Evolutionary conservation across 805 yeast species (phyloP), one percentile per base, ranked within the genome.

Genomic region (Cyberlindnera euphorbiiphila): DNA sequence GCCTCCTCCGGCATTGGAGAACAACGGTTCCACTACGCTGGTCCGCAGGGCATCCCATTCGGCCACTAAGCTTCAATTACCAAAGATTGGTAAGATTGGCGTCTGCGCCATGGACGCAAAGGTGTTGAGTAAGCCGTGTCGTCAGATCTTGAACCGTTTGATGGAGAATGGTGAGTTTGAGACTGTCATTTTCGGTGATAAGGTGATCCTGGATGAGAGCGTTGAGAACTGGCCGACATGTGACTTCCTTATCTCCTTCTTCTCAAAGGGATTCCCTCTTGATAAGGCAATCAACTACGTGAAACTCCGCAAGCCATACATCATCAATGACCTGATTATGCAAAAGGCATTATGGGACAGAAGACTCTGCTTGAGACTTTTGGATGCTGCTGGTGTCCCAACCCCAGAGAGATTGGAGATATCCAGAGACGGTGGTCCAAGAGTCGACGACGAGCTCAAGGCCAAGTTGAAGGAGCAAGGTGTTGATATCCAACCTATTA

Each of bases 71-170:
- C 74, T 79, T 4, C 70, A 71, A 45, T 53, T 79, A 35, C 86
- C 85, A 4, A 78, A 73, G 47, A 77, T 89, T 46, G 98, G 98
- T 26, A 89, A 86, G 49, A 86, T 93, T 50, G 99, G 99, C 36
- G 96, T 93, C 2, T 93, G 99, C 65, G 99, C 99, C 9, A 89
- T 93, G 97, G 99, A 93, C 61, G 81, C 89, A 42, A 93, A 93
- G 61, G 98, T 89, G 2, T 72, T 95, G 55, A 83, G 95, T 29
- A 93, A 93, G 65, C 98, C 99, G 3, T 91, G 97, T 57, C 70
- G 98, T 42, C 85, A 85, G 44, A 93, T 93, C 47, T 68, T 93
- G 52, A 88, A 85, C 59, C 69, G 96, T 36, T 66, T 93, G 56
- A 85, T 91, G 41, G 95, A 85, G 49, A 80, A 85, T 50, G 97